These are phyloP conservation scores for Aureobasidium sp. DNA, from an alignment of 2,329 filamentous ascomycete species.

Conservation along the genomic window DNA sequence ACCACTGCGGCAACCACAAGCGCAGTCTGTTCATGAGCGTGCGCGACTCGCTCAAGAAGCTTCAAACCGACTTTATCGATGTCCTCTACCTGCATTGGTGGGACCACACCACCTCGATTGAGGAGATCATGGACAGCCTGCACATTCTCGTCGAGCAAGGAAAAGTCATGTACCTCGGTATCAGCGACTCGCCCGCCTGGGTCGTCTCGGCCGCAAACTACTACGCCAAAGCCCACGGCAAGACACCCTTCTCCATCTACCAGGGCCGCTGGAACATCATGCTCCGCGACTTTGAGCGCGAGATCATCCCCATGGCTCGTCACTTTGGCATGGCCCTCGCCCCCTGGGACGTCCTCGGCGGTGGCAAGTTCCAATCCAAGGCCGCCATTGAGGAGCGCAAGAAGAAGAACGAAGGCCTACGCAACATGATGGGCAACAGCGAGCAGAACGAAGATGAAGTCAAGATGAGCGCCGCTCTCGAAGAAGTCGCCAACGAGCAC, in stretches of 20 bases:
- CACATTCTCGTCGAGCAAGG: conserved; percentile 30
- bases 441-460: conserved; percentile 43
- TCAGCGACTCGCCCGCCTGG: conserved; percentile 35
- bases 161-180: conserved; percentile 35
- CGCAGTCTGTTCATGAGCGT: conserved; percentile 50
- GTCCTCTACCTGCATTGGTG: conserved; percentile 27
- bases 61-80: conserved; percentile 21
- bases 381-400: conserved; percentile 20
- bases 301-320: conserved; percentile 35
- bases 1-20: conserved; percentile 51
- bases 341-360: conserved; percentile 44
- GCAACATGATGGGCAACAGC: conserved; percentile 24
- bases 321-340: conserved; percentile 37
- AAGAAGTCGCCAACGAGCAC: conserved; percentile 52
- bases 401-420: conserved; percentile 28
- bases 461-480: conserved; percentile 51
- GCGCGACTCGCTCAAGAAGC: conserved; percentile 33
- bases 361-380: conserved; percentile 45
- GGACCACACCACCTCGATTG: conserved; percentile 43
- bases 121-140: conserved; percentile 34
- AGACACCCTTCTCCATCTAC: conserved; percentile 34
- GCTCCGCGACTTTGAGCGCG: conserved; percentile 34
- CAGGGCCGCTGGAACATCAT: conserved; percentile 34
- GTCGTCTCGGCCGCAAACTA: conserved; percentile 27
- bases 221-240: conserved; percentile 33